Evolutionary conservation across 2,329 filamentous ascomycete species (phyloP).

Genomic region (Paracoccidioides lutzii): DNA sequence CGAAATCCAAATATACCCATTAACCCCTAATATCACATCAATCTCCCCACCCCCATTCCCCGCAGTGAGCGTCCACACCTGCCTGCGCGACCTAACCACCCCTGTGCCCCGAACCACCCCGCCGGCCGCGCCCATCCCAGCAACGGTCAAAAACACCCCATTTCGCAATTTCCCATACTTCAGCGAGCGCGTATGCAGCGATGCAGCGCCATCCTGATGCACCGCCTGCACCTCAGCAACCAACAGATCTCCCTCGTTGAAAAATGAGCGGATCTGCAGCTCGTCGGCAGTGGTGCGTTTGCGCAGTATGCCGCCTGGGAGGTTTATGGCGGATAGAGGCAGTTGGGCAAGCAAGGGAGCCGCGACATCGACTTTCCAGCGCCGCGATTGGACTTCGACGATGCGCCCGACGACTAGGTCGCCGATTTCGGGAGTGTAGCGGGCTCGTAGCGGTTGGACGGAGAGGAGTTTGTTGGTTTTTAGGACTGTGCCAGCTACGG

Average conservation of each 20-base stretch:
- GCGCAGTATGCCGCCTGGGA: constrained; percentile 83
- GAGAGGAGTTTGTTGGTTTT: constrained; percentile 96
- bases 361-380: constrained; percentile 92
- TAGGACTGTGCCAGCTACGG: constrained; percentile 77
- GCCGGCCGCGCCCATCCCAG: constrained; percentile 59
- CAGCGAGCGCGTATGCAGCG: constrained; percentile 75
- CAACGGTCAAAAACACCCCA: constrained; percentile 73
- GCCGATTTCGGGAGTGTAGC: constrained; percentile 91
- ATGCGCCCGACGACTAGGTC: constrained; percentile 91
- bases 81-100: constrained; percentile 69
- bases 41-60: constrained; percentile 44
- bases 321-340: constrained; percentile 79
- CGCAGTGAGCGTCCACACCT: constrained; percentile 64
- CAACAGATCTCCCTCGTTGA: constrained; percentile 84
- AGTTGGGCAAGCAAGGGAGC: constrained; percentile 74
- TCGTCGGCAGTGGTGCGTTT: constrained; percentile 92
- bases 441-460: constrained; percentile 75
- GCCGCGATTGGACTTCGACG: constrained; percentile 79
- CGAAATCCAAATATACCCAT: constrained; percentile 92
- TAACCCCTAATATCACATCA: constrained; percentile 83
- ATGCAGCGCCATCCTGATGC: constrained; percentile 72
- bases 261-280: constrained; percentile 93
- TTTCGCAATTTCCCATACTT: constrained; percentile 95
- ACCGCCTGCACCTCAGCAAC: constrained; percentile 91
- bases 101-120: constrained; percentile 61